Evolutionary conservation across 371 early-diverging fungal genomes (phyloP).

Genomic region (Encephalitozoon cuniculi): DNA sequence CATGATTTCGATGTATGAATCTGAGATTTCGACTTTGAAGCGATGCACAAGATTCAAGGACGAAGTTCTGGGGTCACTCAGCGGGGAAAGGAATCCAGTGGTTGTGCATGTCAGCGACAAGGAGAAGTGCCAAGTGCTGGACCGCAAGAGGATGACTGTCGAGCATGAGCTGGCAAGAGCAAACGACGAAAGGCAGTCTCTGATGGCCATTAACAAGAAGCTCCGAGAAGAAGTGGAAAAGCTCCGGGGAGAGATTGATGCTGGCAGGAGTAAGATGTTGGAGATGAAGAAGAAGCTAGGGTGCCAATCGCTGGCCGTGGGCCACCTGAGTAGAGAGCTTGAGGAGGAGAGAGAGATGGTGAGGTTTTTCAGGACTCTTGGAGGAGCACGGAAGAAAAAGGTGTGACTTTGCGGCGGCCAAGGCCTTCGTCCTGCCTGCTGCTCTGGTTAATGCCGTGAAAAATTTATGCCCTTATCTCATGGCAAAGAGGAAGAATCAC

Average conservation of each 20-base stretch:
- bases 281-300: background rate
- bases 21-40: constrained; percentile 1
- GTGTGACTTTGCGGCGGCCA: background rate
- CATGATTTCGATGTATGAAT: background rate
- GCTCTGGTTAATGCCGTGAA: constrained; percentile 15
- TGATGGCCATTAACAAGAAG: background rate
- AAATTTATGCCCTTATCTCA: constrained; percentile 56
- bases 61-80: background rate
- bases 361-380: constrained; percentile 1
- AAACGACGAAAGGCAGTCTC: background rate
- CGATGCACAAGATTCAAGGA: background rate
- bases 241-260: background rate
- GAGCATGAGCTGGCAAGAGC: background rate
- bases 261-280: background rate
- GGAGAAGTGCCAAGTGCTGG: background rate
- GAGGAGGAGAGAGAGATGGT: constrained; percentile 19
- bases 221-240: background rate
- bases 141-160: background rate
- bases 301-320: background rate
- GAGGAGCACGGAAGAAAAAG: background rate
- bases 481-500: constrained; percentile 97
- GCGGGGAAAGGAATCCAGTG: background rate
- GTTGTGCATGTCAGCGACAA: background rate
- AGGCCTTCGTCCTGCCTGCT: background rate
- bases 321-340: constrained; percentile 15